Conservation (phyloP, 768 basidiomycete species). For the Boletus reticuloceps region DNA sequence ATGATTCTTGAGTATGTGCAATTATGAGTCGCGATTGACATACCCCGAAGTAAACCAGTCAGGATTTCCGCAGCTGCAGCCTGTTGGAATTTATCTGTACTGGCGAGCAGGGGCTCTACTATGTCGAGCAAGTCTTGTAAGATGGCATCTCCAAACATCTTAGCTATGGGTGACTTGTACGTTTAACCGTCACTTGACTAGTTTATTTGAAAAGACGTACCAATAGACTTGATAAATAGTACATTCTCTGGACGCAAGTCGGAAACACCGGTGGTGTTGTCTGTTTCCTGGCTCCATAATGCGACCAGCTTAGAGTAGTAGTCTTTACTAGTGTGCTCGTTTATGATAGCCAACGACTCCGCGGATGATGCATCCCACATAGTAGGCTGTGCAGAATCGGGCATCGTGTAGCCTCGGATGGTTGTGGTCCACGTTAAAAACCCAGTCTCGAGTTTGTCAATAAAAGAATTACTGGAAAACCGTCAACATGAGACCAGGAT, state of each 20-base stretch:
- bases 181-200: conserved; percentile 38
- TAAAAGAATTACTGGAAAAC: conserved; percentile 44
- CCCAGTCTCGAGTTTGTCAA: conserved; percentile 76
- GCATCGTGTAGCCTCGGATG: conserved; percentile 57
- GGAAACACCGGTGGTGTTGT: conserved; percentile 45
- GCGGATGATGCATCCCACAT: conserved; percentile 57
- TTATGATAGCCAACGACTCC: conserved; percentile 51
- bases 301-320: conserved; percentile 61
- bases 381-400: conserved; percentile 30
- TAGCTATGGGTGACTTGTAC: conserved; percentile 43
- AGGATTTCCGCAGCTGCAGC: conserved; percentile 76
- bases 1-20: conserved; percentile 5
- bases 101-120: conserved; percentile 61
- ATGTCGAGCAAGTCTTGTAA: conserved; percentile 52
- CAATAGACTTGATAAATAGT: conserved; percentile 47
- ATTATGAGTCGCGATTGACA: conserved; percentile 8
- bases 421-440: conserved; percentile 72
- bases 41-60: conserved; percentile 73
- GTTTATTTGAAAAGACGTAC: conserved; percentile 35
- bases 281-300: conserved; percentile 83
- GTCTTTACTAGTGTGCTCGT: conserved; percentile 41
- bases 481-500: not conserved
- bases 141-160: conserved; percentile 55
- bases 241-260: conserved; percentile 59
- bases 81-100: conserved; percentile 81